Evolutionary conservation across 805 yeast species (phyloP).

Genomic region (Pichia paraexigua): DNA sequence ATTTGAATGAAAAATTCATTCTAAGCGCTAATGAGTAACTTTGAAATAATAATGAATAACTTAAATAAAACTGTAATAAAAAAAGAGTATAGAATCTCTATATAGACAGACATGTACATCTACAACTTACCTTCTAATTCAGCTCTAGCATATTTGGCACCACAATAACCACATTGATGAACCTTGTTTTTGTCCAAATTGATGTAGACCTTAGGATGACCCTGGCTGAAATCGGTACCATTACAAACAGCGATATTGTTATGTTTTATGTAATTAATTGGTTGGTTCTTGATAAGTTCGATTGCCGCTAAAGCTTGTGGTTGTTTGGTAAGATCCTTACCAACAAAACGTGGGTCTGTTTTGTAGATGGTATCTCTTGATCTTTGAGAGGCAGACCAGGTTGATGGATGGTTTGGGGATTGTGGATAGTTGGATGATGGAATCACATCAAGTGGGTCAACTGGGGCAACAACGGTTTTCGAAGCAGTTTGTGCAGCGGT

Average conservation of each 20-base stretch:
- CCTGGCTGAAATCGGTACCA: slow-evolving; percentile 71
- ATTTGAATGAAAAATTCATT: background rate
- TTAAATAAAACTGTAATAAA: background rate
- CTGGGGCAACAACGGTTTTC: slow-evolving; percentile 8
- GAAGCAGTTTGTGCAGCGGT: slow-evolving; percentile 11
- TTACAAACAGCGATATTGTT: slow-evolving; percentile 68
- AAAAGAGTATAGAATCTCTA: background rate
- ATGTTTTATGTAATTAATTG: slow-evolving; percentile 49
- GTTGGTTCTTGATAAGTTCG: slow-evolving; percentile 69
- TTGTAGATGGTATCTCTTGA: slow-evolving; percentile 48
- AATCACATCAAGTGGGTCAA: slow-evolving; percentile 13
- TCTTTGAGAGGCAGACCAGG: slow-evolving; percentile 69
- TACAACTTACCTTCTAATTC: slow-evolving; percentile 32
- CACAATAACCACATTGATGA: slow-evolving; percentile 76
- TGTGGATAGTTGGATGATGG: slow-evolving; percentile 30
- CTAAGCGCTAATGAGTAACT: background rate
- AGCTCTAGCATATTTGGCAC: slow-evolving; percentile 54
- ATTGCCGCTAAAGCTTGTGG: slow-evolving; percentile 82
- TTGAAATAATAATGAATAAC: too few relatives aligned
- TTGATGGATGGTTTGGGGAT: slow-evolving; percentile 65
- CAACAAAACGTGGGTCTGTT: slow-evolving; percentile 59
- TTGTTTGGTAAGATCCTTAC: slow-evolving; percentile 56
- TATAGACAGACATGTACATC: background rate
- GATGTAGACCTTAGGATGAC: slow-evolving; percentile 79
- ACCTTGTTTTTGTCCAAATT: slow-evolving; percentile 71